Evolutionary conservation across 1,139 yeast genomes (phyloP).

Genomic region (Geotrichum aggregatum): DNA sequence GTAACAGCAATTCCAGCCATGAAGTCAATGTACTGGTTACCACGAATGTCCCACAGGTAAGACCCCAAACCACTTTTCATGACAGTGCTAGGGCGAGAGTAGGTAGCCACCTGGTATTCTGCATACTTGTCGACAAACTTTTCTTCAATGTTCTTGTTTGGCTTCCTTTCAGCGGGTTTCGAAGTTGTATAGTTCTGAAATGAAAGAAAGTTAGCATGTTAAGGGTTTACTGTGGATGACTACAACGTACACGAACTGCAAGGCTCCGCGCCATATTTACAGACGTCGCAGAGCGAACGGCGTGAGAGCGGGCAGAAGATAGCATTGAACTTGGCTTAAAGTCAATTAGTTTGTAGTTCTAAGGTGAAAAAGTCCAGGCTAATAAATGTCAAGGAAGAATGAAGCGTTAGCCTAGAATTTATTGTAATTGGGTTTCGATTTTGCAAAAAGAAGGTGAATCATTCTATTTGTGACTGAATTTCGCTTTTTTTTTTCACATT

Average conservation of each 20-base stretch:
- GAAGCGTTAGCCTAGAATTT: too few relatives aligned
- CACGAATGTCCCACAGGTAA: constrained; percentile 72
- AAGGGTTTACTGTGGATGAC: background rate
- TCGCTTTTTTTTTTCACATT: too few relatives aligned
- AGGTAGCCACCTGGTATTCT: constrained; percentile 73
- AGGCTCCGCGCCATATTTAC: background rate
- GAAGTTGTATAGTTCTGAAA: background rate
- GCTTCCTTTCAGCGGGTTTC: background rate
- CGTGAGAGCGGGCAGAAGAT: constrained; percentile 12
- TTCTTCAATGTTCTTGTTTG: constrained; percentile 1
- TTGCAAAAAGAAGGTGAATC: background rate
- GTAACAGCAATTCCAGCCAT: constrained; percentile 97
- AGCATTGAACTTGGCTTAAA: constrained; percentile 2
- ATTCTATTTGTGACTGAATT: too few relatives aligned
- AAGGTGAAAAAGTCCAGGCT: too few relatives aligned
- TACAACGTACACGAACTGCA: constrained; percentile 13
- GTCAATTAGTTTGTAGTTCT: background rate
- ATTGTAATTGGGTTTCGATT: too few relatives aligned
- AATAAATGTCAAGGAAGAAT: too few relatives aligned
- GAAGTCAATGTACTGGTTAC: constrained; percentile 75
- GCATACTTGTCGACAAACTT: constrained; percentile 42
- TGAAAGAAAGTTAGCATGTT: too few relatives aligned
- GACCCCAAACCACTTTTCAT: constrained; percentile 74
- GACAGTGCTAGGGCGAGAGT: constrained; percentile 62
- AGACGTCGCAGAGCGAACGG: constrained; percentile 8